Evolutionary conservation across 2,329 filamentous ascomycete species (phyloP).

Genomic region (Fusarium dlaminii): DNA sequence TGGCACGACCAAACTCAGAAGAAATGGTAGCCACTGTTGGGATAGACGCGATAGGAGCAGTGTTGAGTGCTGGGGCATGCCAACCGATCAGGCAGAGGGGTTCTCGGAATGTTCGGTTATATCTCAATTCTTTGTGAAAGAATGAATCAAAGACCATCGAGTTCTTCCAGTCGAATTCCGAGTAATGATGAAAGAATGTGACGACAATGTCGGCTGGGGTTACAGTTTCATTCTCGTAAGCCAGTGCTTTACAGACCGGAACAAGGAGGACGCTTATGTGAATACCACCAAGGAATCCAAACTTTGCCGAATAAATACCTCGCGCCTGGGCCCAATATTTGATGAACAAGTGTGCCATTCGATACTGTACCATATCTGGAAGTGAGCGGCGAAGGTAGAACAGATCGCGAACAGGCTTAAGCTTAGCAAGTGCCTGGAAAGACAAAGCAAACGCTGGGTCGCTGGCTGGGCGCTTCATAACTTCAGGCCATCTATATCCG

Average conservation of each 20-base stretch:
- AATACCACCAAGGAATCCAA: slow-evolving; percentile 72
- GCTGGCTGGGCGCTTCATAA: slow-evolving; percentile 57
- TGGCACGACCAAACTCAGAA: slow-evolving; percentile 61
- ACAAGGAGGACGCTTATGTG: slow-evolving; percentile 71
- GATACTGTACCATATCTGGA: slow-evolving; percentile 67
- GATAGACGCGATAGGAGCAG: slow-evolving; percentile 62
- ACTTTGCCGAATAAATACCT: slow-evolving; percentile 71
- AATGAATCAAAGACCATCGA: slow-evolving; percentile 67
- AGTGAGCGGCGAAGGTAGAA: slow-evolving; percentile 68
- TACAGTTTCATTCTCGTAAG: slow-evolving; percentile 47
- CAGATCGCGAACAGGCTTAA: slow-evolving; percentile 72
- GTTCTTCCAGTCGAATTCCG: slow-evolving; percentile 66
- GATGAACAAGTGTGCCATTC: slow-evolving; percentile 66
- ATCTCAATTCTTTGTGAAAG: slow-evolving; percentile 62
- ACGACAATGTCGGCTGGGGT: slow-evolving; percentile 62
- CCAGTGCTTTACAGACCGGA: slow-evolving; percentile 66
- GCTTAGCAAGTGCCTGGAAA: slow-evolving; percentile 64
- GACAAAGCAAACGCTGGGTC: slow-evolving; percentile 66
- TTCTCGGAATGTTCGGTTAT: slow-evolving; percentile 66
- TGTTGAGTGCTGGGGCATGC: slow-evolving; percentile 69
- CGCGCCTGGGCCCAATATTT: slow-evolving; percentile 69
- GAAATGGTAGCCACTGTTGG: slow-evolving; percentile 62
- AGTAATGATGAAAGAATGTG: slow-evolving; percentile 72
- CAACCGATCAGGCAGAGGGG: slow-evolving; percentile 71
- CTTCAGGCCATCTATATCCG: slow-evolving; percentile 54